phyloP scores from a whole-genome alignment of 768 basidiomycete species.

The Scleroderma bovista region DNA sequence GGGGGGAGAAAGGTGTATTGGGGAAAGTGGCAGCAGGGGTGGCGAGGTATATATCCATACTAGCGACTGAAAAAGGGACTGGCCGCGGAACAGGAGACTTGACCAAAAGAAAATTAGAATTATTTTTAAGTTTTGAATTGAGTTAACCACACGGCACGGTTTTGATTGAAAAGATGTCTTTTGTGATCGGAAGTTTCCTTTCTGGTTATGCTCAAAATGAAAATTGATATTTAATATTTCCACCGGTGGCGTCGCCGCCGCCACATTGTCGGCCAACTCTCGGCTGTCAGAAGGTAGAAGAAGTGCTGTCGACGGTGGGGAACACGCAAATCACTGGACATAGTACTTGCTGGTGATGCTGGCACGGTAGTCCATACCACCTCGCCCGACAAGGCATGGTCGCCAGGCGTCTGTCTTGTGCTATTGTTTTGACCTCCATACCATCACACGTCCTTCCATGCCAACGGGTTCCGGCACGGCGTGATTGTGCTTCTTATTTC shows the following conservation, averaged over 20 bases:
- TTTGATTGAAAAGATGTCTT: constrained; percentile 10
- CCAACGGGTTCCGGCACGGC: constrained; percentile 1
- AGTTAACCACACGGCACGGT: constrained; percentile 33
- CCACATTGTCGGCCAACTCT: constrained; percentile 7
- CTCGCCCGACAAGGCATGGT: background rate
- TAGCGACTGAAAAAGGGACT: constrained; percentile 14
- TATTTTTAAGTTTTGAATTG: constrained; percentile 57
- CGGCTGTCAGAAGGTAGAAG: constrained; percentile 1
- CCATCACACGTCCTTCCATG: constrained; percentile 4
- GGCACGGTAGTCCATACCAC: background rate
- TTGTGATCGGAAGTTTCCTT: constrained; percentile 19
- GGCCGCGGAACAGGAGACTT: constrained; percentile 10
- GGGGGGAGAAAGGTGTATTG: constrained; percentile 21
- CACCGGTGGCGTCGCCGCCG: constrained; percentile 12
- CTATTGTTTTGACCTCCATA: background rate
- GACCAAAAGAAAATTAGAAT: constrained; percentile 18
- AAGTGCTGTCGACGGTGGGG: background rate
- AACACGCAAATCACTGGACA: constrained; percentile 8
- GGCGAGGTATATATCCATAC: constrained; percentile 34
- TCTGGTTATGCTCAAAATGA: constrained; percentile 4
- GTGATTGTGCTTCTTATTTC: constrained; percentile 2
- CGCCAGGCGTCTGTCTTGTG: background rate
- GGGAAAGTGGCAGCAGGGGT: constrained; percentile 21
- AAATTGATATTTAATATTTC: constrained; percentile 8
- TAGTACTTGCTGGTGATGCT: background rate